These are phyloP conservation scores for Lasiodiplodia hormozganensis DNA, from an alignment of 2,329 filamentous ascomycete genomes.

Conservation along the genomic window DNA sequence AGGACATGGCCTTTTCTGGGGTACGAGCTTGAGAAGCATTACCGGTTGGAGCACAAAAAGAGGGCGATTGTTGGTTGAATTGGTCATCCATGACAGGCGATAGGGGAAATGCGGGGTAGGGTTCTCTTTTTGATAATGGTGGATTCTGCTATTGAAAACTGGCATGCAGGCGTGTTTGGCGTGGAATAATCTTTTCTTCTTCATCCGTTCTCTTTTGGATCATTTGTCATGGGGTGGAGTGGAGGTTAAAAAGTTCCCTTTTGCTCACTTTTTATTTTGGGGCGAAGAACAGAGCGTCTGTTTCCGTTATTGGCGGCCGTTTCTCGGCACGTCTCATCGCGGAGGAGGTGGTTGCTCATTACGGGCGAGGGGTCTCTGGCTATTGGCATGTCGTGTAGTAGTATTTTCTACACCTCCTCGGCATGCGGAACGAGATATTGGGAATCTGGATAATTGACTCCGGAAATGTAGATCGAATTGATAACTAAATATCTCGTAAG, in stretches of 20 bases:
- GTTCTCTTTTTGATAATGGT: not conserved
- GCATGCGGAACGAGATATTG: too few species aligned
- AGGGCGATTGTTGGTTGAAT: not conserved
- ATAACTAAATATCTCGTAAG: too few species aligned
- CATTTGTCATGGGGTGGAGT: not conserved
- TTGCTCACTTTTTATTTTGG: not conserved
- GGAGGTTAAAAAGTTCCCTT: not conserved
- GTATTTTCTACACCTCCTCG: too few species aligned
- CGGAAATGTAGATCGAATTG: too few species aligned
- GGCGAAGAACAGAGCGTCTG: not conserved
- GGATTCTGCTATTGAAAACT: not conserved
- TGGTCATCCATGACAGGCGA: not conserved
- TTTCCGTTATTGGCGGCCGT: not conserved
- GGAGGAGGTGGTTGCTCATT: not conserved
- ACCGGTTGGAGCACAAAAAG: not conserved
- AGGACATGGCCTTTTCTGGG: not conserved
- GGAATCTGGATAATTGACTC: too few species aligned
- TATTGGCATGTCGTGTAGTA: not conserved
- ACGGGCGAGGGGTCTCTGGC: not conserved
- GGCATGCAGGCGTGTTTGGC: slow-evolving; percentile 24
- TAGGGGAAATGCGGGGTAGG: not conserved
- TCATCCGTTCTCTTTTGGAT: not conserved
- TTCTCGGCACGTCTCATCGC: not conserved
- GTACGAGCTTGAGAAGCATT: not conserved
- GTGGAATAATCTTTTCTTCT: not conserved